These are phyloP conservation scores for Domatiomyces globalis DNA, from an alignment of 2,329 filamentous ascomycete genomes.

Conservation along the genomic window DNA sequence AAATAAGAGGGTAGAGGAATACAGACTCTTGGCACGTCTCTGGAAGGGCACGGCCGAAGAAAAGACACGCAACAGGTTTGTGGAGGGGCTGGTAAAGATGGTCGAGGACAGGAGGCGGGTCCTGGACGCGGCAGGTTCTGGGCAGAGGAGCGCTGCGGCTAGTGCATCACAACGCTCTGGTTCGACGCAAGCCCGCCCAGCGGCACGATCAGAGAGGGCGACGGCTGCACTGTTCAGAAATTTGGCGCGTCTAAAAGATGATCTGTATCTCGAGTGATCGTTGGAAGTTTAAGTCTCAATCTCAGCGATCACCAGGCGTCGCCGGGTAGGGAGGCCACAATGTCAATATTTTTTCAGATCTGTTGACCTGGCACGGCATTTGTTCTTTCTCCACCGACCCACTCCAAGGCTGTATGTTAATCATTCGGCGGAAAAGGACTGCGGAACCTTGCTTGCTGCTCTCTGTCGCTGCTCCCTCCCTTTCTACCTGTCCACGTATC, in stretches of 20 bases:
- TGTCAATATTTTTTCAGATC: not conserved
- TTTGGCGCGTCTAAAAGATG: conserved; percentile 38
- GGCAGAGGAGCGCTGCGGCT: conserved; percentile 34
- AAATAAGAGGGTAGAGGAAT: conserved; percentile 55
- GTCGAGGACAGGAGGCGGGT: conserved; percentile 57
- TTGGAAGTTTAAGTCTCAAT: not conserved
- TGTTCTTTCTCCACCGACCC: not conserved
- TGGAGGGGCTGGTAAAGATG: conserved; percentile 65
- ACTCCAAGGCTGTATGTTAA: not conserved
- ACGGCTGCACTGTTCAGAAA: conserved; percentile 40
- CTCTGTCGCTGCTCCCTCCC: not conserved
- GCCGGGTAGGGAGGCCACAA: not conserved
- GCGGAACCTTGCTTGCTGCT: not conserved
- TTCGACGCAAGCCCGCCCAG: conserved; percentile 20
- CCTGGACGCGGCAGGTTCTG: conserved; percentile 23
- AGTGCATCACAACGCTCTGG: conserved; percentile 8
- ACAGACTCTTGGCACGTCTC: conserved; percentile 61
- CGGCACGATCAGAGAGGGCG: conserved; percentile 23
- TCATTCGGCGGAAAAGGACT: not conserved
- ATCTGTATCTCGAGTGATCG: conserved; percentile 37
- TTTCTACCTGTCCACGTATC: not conserved
- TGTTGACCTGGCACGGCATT: not conserved
- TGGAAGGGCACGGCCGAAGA: conserved; percentile 97
- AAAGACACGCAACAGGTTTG: conserved; percentile 64
- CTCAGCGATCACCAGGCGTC: not conserved